Percentiles rank a stretch among this genome's conserved stretches.
Evolutionary conservation across 2,329 filamentous ascomycete species (phyloP).

Genomic region (Sporothrix luriei): DNA sequence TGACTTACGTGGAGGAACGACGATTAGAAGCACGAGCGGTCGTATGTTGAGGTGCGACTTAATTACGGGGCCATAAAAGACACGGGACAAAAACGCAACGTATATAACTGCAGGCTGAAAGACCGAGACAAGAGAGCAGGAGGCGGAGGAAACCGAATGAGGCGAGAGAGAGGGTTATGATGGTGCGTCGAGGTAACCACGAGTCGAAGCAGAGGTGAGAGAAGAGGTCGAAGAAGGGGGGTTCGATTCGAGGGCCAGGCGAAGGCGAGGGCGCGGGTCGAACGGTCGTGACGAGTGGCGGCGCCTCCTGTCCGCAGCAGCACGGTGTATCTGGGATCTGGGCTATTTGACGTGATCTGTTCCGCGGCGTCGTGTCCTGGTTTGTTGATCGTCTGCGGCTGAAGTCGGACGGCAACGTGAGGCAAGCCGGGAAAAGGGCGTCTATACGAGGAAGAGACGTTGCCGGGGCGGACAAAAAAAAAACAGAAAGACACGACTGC

Average conservation of each 20-base stretch:
- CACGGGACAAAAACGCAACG: conserved; percentile 22
- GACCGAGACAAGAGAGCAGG: conserved; percentile 22
- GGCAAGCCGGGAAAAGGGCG: conserved; percentile 2
- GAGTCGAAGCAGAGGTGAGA: not conserved
- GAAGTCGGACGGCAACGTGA: conserved; percentile 20
- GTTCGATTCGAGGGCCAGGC: not conserved
- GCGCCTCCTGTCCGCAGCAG: conserved; percentile 6
- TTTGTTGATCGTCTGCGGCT: conserved; percentile 23
- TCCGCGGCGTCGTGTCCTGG: conserved; percentile 10
- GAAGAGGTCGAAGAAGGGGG: not conserved
- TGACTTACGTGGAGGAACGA: conserved; percentile 25
- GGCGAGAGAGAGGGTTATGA: not conserved
- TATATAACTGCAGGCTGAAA: conserved; percentile 21
- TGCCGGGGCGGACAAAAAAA: conserved; percentile 20
- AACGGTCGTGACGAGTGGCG: conserved; percentile 14
- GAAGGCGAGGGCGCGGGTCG: conserved; percentile 4
- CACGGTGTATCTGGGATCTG: not conserved
- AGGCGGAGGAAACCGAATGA: conserved; percentile 13
- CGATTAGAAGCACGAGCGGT: conserved; percentile 10
- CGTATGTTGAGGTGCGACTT: conserved; percentile 11
- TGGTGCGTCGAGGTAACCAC: conserved; percentile 5
- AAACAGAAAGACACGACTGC: conserved; percentile 9
- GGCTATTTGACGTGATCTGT: not conserved
- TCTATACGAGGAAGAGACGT: conserved; percentile 12
- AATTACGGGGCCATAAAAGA: conserved; percentile 29